Percentiles rank a stretch among this genome's conserved stretches.
These are phyloP conservation scores for Salix dunnii DNA, from an alignment of 345 rosid genomes.

Conservation along the genomic window DNA sequence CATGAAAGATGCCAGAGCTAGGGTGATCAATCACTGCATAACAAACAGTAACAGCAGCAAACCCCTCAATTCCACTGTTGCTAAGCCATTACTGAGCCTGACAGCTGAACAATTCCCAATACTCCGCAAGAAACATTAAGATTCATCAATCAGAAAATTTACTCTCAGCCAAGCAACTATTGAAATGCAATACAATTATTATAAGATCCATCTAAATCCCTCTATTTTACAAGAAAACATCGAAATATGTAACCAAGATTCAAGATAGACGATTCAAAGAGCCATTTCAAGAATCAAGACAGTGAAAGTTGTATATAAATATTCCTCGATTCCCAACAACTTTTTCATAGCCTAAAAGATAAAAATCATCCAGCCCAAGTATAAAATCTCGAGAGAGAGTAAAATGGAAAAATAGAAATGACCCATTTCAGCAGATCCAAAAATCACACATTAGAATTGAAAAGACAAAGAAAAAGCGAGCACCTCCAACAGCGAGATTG, in stretches of 20 bases:
- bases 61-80: too few relatives aligned
- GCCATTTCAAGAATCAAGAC: not conserved
- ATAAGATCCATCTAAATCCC: not conserved
- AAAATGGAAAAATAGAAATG: not conserved
- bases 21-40: too few relatives aligned
- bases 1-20: not conserved
- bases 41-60: too few relatives aligned
- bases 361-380: not conserved
- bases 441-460: not conserved
- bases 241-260: not conserved
- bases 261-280: not conserved
- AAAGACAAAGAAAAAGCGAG: not conserved
- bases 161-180: not conserved
- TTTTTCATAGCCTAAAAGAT: too few relatives aligned
- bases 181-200: not conserved
- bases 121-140: not conserved
- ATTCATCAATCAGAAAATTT: not conserved
- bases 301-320: not conserved
- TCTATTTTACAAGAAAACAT: not conserved
- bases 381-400: not conserved
- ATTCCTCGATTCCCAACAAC: not conserved
- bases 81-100: not conserved
- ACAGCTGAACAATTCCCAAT: not conserved
- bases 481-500: constrained; percentile 81
- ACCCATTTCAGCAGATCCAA: not conserved